These are phyloP conservation scores for Ajuga chamaepitys DNA, from an alignment of 257 asterid species.

Conservation along the genomic window DNA sequence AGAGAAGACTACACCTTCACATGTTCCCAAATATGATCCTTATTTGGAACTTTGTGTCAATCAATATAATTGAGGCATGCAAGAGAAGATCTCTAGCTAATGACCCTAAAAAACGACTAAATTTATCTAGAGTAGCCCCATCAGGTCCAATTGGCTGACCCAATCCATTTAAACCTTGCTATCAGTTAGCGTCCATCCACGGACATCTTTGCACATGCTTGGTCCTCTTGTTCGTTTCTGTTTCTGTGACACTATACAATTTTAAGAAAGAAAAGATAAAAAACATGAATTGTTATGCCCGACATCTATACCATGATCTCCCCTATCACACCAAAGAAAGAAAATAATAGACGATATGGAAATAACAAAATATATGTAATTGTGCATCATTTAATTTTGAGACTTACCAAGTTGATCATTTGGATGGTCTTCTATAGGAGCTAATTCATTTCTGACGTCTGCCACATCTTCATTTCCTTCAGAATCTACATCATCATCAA, in stretches of 20 bases:
- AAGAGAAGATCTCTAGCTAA: neutral
- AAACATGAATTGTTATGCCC: neutral
- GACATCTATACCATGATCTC: neutral
- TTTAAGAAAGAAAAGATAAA: neutral
- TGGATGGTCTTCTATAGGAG: neutral
- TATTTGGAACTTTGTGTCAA: no score
- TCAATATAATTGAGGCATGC: no score
- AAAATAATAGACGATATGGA: neutral
- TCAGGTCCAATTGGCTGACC: neutral
- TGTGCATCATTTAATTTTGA: neutral
- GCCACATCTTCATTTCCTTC: neutral
- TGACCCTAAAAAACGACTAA: no score
- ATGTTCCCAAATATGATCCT: neutral
- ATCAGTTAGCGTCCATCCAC: neutral
- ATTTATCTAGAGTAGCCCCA: neutral
- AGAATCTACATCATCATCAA: no score
- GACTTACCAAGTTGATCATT: neutral
- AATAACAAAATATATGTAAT: neutral
- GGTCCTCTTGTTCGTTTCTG: neutral
- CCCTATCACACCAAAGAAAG: no score
- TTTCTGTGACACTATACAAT: neutral
- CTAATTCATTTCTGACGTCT: neutral
- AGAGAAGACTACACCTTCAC: neutral
- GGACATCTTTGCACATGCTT: neutral
- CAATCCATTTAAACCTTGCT: neutral